Base-by-base conservation (phyloP, 2,329 filamentous ascomycete genomes). In the Diaporthe sp. region DNA sequence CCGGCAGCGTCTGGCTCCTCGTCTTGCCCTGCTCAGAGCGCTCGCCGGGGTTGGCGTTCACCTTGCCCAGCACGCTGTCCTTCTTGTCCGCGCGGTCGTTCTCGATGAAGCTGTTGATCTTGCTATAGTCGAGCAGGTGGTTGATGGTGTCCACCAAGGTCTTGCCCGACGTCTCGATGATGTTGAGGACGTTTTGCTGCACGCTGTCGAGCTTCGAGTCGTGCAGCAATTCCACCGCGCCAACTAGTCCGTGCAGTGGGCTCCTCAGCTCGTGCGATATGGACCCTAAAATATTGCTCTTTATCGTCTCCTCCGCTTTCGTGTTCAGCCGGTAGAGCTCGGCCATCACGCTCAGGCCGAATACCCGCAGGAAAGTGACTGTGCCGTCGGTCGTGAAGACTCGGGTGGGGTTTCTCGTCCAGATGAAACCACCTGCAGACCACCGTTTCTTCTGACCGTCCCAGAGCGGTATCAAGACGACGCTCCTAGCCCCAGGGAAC, bases 191-290 rank as follows among this genome's bases (percentile, higher is more conserved):
- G 22, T 87, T 86, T 4, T 84, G 82, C 77, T 90, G 89, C 7
- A 85, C 84, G 1, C 84, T 84, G 55, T 84, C 85, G 34, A 91
- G 82, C 0, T 82, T 76, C 0, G 88, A 90, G n/a, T 91, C 89
- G 5, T 86, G 85, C 0, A 92, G 79, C 4, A 91, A 81, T 77
- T 91, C 89, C 1, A 86, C 84, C 71, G 84, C 90, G 0, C 89
- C 87, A 0, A 92, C 82, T 44, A 92, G 88, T 3, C 91, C 91
- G 73, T 93, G 91, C 0, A 93, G 83, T 0, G 91, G 91, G 2
- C 88, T 91, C 6, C 91, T 85, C 19, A 93, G 82, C 79, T 93
- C 91, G 78, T 93, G 91, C 4, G 88, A 91, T 8, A 93, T 87
- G 1, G 88, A 91, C 0, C 89, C 88, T 10, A 93, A 86, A 49